Conservation (phyloP, 208 protist species). For the Trichomonas tenax region DNA sequence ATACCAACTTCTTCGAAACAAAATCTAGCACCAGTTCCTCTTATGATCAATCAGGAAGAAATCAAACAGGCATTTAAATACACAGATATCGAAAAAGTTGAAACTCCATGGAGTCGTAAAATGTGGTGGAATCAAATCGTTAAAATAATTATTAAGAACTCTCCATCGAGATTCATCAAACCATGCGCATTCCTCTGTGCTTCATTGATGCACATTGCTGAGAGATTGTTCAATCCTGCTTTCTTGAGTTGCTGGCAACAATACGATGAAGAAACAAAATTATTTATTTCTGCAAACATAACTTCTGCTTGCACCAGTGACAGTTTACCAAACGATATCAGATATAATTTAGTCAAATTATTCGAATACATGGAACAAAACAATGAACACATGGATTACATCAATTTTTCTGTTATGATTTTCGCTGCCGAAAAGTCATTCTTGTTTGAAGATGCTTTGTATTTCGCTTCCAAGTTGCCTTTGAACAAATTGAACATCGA, state of each 20-base stretch:
- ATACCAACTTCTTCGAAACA: neutral
- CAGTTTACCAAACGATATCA: neutral
- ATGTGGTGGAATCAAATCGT: neutral
- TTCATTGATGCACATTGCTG: neutral
- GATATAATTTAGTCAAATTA: neutral
- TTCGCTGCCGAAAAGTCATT: neutral
- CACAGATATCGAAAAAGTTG: neutral
- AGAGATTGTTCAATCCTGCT: neutral
- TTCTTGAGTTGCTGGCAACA: neutral
- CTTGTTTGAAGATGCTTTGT: neutral
- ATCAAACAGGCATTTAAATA: neutral
- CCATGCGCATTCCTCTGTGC: neutral
- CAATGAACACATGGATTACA: neutral
- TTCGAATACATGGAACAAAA: slow-evolving; percentile 8
- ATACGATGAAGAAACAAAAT: neutral
- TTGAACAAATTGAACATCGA: neutral
- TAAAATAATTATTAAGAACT: neutral
- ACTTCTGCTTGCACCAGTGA: neutral
- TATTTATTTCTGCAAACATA: neutral
- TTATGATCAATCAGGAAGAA: neutral
- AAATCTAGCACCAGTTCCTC: no score
- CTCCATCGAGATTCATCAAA: neutral
- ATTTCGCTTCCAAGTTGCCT: neutral
- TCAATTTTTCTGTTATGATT: neutral
- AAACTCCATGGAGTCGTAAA: neutral